Conservation (phyloP, 768 basidiomycete genomes). For the Leucocoprinus leucothites region DNA sequence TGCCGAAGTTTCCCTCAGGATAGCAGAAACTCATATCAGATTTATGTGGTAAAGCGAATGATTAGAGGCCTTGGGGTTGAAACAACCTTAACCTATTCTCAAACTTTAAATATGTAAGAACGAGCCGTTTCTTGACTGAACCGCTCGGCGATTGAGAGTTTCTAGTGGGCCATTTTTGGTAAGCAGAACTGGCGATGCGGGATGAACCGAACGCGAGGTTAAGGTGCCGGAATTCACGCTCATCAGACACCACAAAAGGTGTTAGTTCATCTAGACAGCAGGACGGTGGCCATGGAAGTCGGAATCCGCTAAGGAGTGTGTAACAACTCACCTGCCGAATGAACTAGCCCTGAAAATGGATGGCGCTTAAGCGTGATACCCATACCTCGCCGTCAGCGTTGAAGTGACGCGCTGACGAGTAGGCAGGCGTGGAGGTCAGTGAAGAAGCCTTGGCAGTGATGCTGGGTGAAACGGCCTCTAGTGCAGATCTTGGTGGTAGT, state of each 20-base stretch:
- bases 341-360: no score
- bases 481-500: no score
- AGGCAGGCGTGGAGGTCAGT: no score
- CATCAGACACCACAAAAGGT: constrained; percentile 84
- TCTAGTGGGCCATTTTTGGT: constrained; percentile 80
- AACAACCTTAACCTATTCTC: constrained; percentile 84
- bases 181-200: constrained; percentile 69
- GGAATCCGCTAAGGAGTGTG: constrained; percentile 84
- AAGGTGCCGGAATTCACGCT: constrained; percentile 81
- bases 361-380: no score
- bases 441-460: no score
- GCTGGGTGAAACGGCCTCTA: no score
- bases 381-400: no score
- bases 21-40: constrained; percentile 54
- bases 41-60: constrained; percentile 81
- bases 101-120: constrained; percentile 86
- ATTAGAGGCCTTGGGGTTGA: constrained; percentile 89
- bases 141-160: constrained; percentile 81
- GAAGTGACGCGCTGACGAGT: no score
- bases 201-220: constrained; percentile 69
- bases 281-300: constrained; percentile 87
- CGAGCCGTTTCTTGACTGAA: constrained; percentile 80
- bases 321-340: constrained; percentile 90
- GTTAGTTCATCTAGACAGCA: constrained; percentile 88
- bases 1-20: constrained; percentile 82